phyloP scores from a whole-genome alignment of 1,284 basidiomycete genomes.

The Ustilago curta region DNA sequence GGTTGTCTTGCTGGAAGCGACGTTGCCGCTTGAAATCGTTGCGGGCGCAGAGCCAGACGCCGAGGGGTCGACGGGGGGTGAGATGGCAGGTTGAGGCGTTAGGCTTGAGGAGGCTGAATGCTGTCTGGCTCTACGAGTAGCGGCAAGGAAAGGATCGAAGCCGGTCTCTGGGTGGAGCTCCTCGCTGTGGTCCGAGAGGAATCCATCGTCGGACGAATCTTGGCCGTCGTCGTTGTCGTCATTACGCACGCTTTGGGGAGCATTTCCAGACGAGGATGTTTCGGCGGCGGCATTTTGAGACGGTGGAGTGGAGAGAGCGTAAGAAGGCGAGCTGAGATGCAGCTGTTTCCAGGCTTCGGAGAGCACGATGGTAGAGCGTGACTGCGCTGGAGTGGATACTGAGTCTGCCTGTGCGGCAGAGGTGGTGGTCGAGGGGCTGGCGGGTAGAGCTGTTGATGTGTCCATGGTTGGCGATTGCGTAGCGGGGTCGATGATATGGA shows the following conservation, averaged over 20 bases:
- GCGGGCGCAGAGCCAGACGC: constrained; percentile 27
- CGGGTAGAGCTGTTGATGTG: not conserved
- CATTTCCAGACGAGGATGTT: not conserved
- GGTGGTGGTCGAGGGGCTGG: constrained; percentile 3
- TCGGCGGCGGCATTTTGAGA: not conserved
- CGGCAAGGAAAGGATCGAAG: constrained; percentile 48
- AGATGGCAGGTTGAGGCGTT: constrained; percentile 6
- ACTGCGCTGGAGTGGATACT: constrained; percentile 11
- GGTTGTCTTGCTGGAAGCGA: not conserved
- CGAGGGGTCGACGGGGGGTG: constrained; percentile 10
- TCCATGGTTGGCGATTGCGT: constrained; percentile 9
- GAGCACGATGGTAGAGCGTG: constrained; percentile 34
- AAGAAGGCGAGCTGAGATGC: constrained; percentile 32
- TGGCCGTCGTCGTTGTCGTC: constrained; percentile 9
- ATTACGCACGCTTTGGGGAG: not conserved
- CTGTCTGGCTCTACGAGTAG: constrained; percentile 36
- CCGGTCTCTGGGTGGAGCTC: constrained; percentile 47
- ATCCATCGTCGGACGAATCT: constrained; percentile 49
- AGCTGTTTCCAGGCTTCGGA: constrained; percentile 47
- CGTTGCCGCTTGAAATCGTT: constrained; percentile 21
- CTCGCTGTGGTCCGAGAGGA: constrained; percentile 47
- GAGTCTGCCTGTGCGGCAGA: constrained; percentile 1
- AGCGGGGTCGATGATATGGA: constrained; percentile 3
- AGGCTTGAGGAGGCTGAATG: constrained; percentile 22
- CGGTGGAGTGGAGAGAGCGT: constrained; percentile 11